Evolutionary conservation across 176 grass and related monocot genomes (phyloP).

Genomic region (Puccinellia tenuiflora): DNA sequence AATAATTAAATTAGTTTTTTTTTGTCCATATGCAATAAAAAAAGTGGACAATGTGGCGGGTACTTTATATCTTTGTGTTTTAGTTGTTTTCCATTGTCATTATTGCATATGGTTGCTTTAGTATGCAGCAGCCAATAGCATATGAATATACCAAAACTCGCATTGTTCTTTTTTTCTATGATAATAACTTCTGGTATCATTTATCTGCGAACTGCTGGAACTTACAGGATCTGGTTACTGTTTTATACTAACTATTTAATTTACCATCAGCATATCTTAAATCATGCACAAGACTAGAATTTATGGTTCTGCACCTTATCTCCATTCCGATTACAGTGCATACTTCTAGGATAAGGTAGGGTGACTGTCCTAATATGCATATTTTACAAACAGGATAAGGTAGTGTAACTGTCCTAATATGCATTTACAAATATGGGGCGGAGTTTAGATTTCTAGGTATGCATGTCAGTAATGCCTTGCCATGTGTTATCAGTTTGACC

Average conservation of each 20-base stretch:
- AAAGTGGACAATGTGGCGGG: background rate
- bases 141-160: background rate
- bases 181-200: background rate
- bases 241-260: background rate
- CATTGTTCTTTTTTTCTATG: background rate
- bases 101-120: background rate
- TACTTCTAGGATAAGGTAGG: background rate
- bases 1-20: background rate
- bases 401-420: background rate
- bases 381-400: too few relatives aligned
- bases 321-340: background rate
- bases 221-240: background rate
- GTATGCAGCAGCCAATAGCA: background rate
- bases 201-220: background rate
- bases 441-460: background rate
- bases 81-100: background rate
- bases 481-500: background rate
- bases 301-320: background rate
- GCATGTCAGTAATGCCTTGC: background rate
- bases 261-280: background rate
- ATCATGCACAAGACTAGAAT: background rate
- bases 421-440: background rate
- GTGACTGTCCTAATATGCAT: background rate
- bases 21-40: background rate
- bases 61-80: background rate